Conservation (phyloP, 139 green algal species). For the Volvox reticuliferus region DNA sequence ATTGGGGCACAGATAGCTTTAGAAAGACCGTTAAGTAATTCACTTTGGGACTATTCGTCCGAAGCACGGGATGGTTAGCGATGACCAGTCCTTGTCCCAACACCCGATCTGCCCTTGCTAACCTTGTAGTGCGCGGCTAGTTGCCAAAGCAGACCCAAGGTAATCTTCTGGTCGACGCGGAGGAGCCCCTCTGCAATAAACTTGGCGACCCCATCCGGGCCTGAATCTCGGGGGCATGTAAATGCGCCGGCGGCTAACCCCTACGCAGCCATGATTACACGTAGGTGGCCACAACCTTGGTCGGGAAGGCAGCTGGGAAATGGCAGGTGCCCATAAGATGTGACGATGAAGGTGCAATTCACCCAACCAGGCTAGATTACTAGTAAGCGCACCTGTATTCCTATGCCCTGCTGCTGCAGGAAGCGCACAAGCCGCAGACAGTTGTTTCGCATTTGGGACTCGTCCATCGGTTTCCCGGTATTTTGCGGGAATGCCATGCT, state of each 20-base stretch:
- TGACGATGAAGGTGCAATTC: no score
- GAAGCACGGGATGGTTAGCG: no score
- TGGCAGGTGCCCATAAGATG: no score
- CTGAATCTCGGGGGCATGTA: no score
- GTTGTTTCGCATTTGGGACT: constrained; percentile 51
- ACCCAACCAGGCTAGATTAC: not conserved
- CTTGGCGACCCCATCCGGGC: constrained; percentile 10
- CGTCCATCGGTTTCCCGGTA: constrained; percentile 33
- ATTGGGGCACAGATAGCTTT: not conserved
- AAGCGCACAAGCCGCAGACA: constrained; percentile 39
- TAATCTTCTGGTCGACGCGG: constrained; percentile 72
- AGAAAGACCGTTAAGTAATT: no score
- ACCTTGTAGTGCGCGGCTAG: constrained; percentile 44
- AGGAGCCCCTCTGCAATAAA: constrained; percentile 67
- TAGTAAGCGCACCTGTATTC: constrained; percentile 52
- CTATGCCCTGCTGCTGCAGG: constrained; percentile 71
- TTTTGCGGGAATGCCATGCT: constrained; percentile 46
- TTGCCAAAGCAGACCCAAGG: constrained; percentile 78
- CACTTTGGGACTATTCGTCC: no score
- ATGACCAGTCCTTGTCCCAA: no score
- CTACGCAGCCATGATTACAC: not conserved
- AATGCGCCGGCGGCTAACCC: not conserved
- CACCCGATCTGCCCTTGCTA: not conserved
- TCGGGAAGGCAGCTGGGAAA: no score
- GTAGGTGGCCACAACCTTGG: no score